A percentile compares a stretch with the other conserved stretches of the same genome.
Conservation (phyloP, 257 asterid genomes). For the Solanum gracilifrons region DNA sequence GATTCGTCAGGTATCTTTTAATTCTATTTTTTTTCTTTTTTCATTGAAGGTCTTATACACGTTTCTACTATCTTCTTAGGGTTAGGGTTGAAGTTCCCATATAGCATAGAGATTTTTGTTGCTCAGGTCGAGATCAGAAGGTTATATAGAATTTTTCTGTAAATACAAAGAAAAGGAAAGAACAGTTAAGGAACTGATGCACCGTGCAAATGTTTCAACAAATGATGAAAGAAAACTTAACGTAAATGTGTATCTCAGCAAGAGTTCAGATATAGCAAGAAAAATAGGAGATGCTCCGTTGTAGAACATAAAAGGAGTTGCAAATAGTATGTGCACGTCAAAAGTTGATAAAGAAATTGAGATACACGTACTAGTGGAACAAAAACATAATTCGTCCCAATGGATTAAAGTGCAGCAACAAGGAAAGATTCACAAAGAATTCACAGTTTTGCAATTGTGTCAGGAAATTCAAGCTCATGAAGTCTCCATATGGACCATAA, state of each 20-base stretch:
- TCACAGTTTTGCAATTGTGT: constrained; percentile 6
- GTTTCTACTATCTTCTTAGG: too few relatives aligned
- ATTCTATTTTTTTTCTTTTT: too few relatives aligned
- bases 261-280: constrained; percentile 11
- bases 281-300: background rate
- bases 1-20: too few relatives aligned
- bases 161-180: constrained; percentile 57
- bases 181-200: constrained; percentile 32
- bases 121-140: constrained; percentile 74
- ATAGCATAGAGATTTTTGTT: constrained; percentile 4
- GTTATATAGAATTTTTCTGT: constrained; percentile 52
- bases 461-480: constrained; percentile 19
- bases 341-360: background rate
- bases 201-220: background rate
- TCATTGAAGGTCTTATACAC: too few relatives aligned
- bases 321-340: background rate
- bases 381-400: background rate
- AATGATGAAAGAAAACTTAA: background rate
- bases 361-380: background rate
- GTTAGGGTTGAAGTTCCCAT: too few relatives aligned
- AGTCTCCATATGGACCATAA: constrained; percentile 13
- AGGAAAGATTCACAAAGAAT: constrained; percentile 9
- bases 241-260: constrained; percentile 4
- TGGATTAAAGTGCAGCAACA: constrained; percentile 15
- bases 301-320: constrained; percentile 9